Percentiles rank a stretch among this genome's conserved stretches.
Conservation (phyloP, 73 alveolate genomes). For the Paramecium bursaria region DNA sequence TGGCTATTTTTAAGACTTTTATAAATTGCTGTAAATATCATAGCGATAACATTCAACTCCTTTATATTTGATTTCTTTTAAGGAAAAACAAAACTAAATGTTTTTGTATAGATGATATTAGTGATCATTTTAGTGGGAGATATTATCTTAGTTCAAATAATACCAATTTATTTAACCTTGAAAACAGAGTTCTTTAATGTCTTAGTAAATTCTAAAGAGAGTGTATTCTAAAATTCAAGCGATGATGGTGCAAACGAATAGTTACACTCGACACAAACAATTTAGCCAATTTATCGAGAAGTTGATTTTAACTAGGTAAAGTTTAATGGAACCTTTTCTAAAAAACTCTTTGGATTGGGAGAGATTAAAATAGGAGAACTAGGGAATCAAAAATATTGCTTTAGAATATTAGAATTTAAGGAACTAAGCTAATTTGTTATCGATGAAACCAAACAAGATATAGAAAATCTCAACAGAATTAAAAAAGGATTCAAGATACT, state of each 20-base stretch:
- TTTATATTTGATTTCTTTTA: not conserved
- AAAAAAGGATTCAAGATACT: slow-evolving; percentile 25
- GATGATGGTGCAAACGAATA: too few relatives aligned
- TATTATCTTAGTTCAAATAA: slow-evolving; percentile 10
- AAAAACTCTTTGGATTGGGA: slow-evolving; percentile 22
- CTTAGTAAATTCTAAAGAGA: not conserved
- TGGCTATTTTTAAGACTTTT: slow-evolving; percentile 47
- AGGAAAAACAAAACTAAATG: not conserved
- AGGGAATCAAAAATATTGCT: not conserved
- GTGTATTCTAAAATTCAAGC: too few relatives aligned
- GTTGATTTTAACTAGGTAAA: too few relatives aligned
- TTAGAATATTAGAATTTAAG: slow-evolving; percentile 23
- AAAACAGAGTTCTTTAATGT: slow-evolving; percentile 9
- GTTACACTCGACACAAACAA: too few relatives aligned
- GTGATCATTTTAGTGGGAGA: slow-evolving; percentile 42
- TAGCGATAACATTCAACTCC: not conserved
- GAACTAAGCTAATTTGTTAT: slow-evolving; percentile 42
- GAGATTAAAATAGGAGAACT: not conserved
- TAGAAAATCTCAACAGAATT: not conserved
- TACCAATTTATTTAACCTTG: slow-evolving; percentile 22
- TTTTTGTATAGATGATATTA: not conserved
- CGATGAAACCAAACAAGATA: slow-evolving; percentile 29
- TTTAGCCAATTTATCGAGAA: too few relatives aligned
- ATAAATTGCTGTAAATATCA: slow-evolving; percentile 34
- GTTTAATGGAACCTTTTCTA: slow-evolving; percentile 7